phyloP scores from a whole-genome alignment of 257 asterid genomes.

The Mentha longifolia region DNA sequence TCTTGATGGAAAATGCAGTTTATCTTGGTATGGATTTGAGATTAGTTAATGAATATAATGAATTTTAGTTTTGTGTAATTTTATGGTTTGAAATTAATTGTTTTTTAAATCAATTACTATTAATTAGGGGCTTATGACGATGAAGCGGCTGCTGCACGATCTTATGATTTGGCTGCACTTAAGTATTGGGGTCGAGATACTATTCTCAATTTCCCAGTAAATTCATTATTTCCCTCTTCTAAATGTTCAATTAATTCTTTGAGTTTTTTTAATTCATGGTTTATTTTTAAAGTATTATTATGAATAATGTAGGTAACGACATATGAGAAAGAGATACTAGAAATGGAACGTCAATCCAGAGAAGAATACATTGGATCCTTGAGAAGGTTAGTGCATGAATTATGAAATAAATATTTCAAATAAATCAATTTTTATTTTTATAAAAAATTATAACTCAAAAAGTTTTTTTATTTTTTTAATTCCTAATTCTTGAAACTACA shows the following conservation, averaged over 20 bases:
- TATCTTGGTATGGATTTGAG: slow-evolving; percentile 65
- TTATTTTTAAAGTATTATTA: neutral
- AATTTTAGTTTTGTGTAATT: neutral
- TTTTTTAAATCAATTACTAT: neutral
- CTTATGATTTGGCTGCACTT: slow-evolving; percentile 89
- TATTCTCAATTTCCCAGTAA: slow-evolving; percentile 82
- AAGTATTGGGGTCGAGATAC: slow-evolving; percentile 91
- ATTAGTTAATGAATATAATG: no score
- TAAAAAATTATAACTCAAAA: no score
- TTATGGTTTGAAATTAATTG: neutral
- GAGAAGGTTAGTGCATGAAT: slow-evolving; percentile 52
- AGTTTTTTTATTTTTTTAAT: neutral
- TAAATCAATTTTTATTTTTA: no score
- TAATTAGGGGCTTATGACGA: slow-evolving; percentile 79
- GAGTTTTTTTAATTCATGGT: neutral
- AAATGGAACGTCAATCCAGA: slow-evolving; percentile 74
- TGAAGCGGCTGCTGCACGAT: slow-evolving; percentile 84
- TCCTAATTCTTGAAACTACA: slow-evolving; percentile 32
- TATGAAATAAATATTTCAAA: no score
- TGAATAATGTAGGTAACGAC: slow-evolving; percentile 50
- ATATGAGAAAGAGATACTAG: slow-evolving; percentile 60
- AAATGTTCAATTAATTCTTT: neutral
- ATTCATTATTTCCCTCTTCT: neutral
- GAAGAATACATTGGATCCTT: slow-evolving; percentile 89
- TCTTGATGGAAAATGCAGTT: slow-evolving; percentile 52